A percentile compares a stretch with the other conserved stretches of the same genome.
These are phyloP conservation scores for Cephaloascus albidus DNA, from an alignment of 805 yeast species.

Conservation along the genomic window DNA sequence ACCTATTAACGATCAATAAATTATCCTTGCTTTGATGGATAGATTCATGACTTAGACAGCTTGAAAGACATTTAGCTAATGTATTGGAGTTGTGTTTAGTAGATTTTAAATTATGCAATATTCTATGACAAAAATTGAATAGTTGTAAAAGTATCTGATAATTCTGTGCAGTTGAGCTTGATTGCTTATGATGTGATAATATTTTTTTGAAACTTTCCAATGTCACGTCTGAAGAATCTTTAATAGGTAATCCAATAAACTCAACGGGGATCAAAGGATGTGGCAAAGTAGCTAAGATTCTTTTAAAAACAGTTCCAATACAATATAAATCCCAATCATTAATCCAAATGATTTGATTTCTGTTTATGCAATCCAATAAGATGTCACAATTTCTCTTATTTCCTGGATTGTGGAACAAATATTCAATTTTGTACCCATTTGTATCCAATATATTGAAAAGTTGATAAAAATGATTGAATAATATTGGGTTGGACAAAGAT, in stretches of 20 bases:
- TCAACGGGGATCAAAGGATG: conserved; percentile 43
- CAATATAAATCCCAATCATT: conserved; percentile 55
- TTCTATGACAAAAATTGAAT: conserved; percentile 23
- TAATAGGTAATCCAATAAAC: conserved; percentile 41
- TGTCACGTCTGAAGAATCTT: conserved; percentile 38
- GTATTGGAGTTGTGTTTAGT: conserved; percentile 35
- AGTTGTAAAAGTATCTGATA: conserved; percentile 33
- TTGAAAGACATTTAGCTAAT: conserved; percentile 38
- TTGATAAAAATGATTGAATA: conserved; percentile 37
- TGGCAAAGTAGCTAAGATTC: conserved; percentile 39
- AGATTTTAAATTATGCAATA: conserved; percentile 20
- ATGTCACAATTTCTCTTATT: conserved; percentile 28
- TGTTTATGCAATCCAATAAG: conserved; percentile 36
- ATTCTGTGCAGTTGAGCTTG: conserved; percentile 5
- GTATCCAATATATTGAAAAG: conserved; percentile 36
- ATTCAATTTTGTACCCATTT: conserved; percentile 32
- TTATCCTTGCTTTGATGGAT: conserved; percentile 32
- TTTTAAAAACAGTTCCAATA: conserved; percentile 30
- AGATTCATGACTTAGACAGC: conserved; percentile 46
- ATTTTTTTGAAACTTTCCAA: conserved; percentile 21
- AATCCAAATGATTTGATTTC: conserved; percentile 49
- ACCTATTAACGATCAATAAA: conserved; percentile 41
- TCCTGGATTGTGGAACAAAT: conserved; percentile 50
- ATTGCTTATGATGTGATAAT: conserved; percentile 15
- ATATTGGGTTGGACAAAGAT: conserved; percentile 9